These are phyloP conservation scores for Dioszegia crocea DNA, from an alignment of 768 basidiomycete genomes.

Conservation along the genomic window DNA sequence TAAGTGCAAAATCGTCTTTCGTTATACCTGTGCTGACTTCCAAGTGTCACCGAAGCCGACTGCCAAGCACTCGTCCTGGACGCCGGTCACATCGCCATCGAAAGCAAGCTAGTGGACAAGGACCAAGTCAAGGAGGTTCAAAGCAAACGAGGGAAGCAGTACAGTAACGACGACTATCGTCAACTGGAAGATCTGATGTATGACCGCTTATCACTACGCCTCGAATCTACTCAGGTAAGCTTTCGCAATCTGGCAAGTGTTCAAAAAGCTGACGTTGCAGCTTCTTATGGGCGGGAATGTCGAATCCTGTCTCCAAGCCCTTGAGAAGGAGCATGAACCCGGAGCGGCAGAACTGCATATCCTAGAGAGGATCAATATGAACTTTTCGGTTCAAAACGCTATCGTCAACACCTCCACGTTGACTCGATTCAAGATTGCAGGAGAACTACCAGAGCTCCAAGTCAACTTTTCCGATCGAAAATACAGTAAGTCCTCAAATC, in stretches of 20 bases:
- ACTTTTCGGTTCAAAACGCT: slow-evolving; percentile 82
- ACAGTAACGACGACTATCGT: slow-evolving; percentile 79
- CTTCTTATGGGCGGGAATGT: slow-evolving; percentile 84
- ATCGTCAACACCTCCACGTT: slow-evolving; percentile 79
- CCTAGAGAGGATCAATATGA: slow-evolving; percentile 85
- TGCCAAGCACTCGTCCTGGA: slow-evolving; percentile 88
- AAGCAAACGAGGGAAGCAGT: slow-evolving; percentile 75
- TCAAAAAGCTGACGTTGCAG: slow-evolving; percentile 51
- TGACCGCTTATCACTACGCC: slow-evolving; percentile 74
- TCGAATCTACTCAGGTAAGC: slow-evolving; percentile 82
- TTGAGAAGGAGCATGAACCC: slow-evolving; percentile 56
- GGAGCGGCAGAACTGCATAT: slow-evolving; percentile 66
- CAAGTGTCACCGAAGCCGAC: slow-evolving; percentile 68
- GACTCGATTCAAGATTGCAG: slow-evolving; percentile 83
- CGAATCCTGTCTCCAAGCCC: slow-evolving; percentile 72
- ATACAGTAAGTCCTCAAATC: slow-evolving; percentile 39
- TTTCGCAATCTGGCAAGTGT: neutral
- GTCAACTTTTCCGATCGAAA: slow-evolving; percentile 60
- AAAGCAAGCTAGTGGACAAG: slow-evolving; percentile 84
- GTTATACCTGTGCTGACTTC: slow-evolving; percentile 7
- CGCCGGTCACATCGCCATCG: slow-evolving; percentile 92
- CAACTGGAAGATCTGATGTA: slow-evolving; percentile 91
- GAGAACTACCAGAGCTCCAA: slow-evolving; percentile 77
- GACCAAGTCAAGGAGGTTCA: slow-evolving; percentile 70
- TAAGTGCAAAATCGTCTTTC: slow-evolving; percentile 46